Conservation (phyloP, 352 stramenopile genomes). For the Phytophthora pisi region DNA sequence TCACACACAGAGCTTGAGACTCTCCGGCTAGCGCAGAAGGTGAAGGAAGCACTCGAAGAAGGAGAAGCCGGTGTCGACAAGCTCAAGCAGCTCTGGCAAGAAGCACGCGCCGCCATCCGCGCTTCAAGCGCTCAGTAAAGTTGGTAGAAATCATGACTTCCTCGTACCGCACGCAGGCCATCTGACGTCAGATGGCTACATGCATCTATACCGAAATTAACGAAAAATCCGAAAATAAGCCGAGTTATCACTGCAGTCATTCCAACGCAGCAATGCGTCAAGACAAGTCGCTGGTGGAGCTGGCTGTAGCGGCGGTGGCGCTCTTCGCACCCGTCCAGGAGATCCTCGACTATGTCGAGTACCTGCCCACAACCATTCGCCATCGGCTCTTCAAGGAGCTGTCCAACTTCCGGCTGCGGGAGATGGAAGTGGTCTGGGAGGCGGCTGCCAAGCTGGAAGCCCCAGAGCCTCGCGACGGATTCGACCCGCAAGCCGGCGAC, state of each 20-base stretch:
- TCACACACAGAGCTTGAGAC: slow-evolving; percentile 34
- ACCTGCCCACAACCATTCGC: slow-evolving; percentile 46
- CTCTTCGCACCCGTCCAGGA: slow-evolving; percentile 40
- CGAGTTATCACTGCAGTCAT: slow-evolving; percentile 1
- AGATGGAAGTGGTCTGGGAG: slow-evolving; percentile 55
- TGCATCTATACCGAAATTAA: slow-evolving; percentile 20
- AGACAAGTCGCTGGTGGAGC: slow-evolving; percentile 36
- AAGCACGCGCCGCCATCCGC: slow-evolving; percentile 27
- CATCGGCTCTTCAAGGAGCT: slow-evolving; percentile 49
- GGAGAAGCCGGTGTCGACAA: slow-evolving; percentile 39
- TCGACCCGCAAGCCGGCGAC: slow-evolving; percentile 27
- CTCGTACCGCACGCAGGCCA: background rate
- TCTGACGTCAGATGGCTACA: slow-evolving; percentile 22
- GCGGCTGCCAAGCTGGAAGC: slow-evolving; percentile 12
- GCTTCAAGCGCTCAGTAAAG: slow-evolving; percentile 6
- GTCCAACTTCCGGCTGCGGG: slow-evolving; percentile 47
- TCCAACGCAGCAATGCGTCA: slow-evolving; percentile 3
- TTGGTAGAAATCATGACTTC: background rate
- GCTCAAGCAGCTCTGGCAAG: slow-evolving; percentile 39
- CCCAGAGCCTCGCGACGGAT: slow-evolving; percentile 23
- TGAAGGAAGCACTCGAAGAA: slow-evolving; percentile 37
- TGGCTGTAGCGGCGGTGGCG: slow-evolving; percentile 39
- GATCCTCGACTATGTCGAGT: slow-evolving; percentile 49
- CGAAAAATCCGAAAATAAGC: slow-evolving; percentile 17
- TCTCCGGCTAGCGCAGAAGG: slow-evolving; percentile 24